phyloP scores from a whole-genome alignment of 208 protist genomes.

The Trypanosoma caninum region DNA sequence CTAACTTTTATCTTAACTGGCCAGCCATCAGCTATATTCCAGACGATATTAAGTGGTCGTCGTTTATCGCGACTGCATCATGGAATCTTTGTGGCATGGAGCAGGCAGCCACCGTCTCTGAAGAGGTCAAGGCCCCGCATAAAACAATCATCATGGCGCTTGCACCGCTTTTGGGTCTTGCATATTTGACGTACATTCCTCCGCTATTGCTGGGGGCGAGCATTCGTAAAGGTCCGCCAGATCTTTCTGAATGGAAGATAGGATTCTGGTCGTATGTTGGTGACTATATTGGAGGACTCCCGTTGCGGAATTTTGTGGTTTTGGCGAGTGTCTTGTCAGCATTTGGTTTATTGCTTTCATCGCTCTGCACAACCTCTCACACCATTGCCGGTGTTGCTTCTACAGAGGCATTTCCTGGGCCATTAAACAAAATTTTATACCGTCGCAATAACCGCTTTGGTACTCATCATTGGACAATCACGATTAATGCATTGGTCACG shows the following conservation, averaged over 20 bases:
- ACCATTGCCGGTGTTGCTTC: conserved; percentile 65
- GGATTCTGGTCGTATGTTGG: conserved; percentile 69
- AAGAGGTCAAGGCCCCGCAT: conserved; percentile 67
- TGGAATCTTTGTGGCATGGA: conserved; percentile 84
- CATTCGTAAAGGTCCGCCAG: conserved; percentile 32
- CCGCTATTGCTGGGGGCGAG: conserved; percentile 69
- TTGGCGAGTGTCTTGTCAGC: conserved; percentile 60
- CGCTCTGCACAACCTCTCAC: conserved; percentile 69
- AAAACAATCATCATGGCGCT: conserved; percentile 58
- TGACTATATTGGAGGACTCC: conserved; percentile 36
- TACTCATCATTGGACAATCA: conserved; percentile 72
- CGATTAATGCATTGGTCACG: conserved; percentile 59
- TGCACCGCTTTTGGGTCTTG: conserved; percentile 59
- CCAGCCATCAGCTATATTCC: conserved; percentile 59
- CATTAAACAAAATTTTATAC: conserved; percentile 47
- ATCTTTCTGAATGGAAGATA: conserved; percentile 58
- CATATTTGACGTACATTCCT: conserved; percentile 68
- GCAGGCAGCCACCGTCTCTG: conserved; percentile 64
- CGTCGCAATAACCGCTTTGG: conserved; percentile 58
- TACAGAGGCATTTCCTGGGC: conserved; percentile 63
- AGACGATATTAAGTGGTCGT: conserved; percentile 50
- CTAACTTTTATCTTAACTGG: conserved; percentile 72
- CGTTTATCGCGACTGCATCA: conserved; percentile 72
- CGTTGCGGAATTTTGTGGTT: conserved; percentile 49
- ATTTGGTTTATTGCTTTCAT: conserved; percentile 61